Evolutionary conservation across 352 stramenopile genomes (phyloP).

Genomic region (Phytophthora fragariae): DNA sequence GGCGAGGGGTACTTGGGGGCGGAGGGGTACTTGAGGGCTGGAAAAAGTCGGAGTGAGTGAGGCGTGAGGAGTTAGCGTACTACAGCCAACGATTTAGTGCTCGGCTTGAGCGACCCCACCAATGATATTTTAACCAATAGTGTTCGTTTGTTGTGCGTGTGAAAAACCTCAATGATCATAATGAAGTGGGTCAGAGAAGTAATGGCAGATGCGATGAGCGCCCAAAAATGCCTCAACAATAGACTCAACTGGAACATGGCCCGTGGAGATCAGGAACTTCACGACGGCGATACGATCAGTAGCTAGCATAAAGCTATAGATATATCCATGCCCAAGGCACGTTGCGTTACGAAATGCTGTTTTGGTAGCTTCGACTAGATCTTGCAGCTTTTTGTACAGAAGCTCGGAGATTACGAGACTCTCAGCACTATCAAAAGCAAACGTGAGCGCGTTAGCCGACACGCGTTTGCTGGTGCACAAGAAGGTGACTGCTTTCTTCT

Average conservation of each 20-base stretch:
- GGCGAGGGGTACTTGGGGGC: too few relatives aligned
- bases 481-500: neutral
- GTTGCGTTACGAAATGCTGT: conserved; percentile 7
- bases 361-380: neutral
- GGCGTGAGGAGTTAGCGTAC: too few relatives aligned
- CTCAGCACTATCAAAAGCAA: neutral
- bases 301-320: neutral
- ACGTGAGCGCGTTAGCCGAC: neutral
- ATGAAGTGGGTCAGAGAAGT: too few relatives aligned
- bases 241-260: neutral
- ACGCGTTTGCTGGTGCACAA: neutral
- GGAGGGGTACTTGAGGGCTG: too few relatives aligned
- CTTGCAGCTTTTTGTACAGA: conserved; percentile 4
- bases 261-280: conserved; percentile 1
- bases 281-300: neutral
- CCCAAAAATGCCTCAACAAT: conserved; percentile 1
- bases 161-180: too few relatives aligned
- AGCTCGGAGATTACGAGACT: neutral
- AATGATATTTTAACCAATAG: too few relatives aligned
- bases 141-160: too few relatives aligned
- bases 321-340: neutral
- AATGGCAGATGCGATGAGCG: neutral
- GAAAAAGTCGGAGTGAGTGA: too few relatives aligned
- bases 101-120: too few relatives aligned
- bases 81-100: too few relatives aligned